Base-by-base conservation (phyloP, 2,329 filamentous ascomycete genomes). In the Penicillium sp. region DNA sequence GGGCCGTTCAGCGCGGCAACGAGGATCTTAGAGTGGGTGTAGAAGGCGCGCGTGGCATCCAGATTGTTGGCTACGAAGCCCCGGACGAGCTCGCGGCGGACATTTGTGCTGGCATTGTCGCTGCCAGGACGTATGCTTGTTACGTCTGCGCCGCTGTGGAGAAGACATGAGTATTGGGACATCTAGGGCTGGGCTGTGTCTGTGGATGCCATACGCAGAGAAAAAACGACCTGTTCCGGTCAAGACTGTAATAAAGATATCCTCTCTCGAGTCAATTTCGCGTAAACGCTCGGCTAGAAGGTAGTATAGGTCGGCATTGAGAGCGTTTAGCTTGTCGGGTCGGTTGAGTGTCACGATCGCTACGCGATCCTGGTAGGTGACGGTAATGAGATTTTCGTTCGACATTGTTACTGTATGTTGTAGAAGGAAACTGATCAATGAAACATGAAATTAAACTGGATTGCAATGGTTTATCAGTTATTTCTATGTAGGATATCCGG, bases 21-120 rank as follows among this genome's bases (percentile, higher is more conserved):
- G 25, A 97, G 89, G 76, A 97, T 89, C 79, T 97, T 97, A 67
- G 92, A 90, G 78, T 97, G 94, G 15, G 87, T 88, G 80, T 94
- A 93, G 80, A 97, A 96, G 67, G 91, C 88, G 68, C 91, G 88
- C 2, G 93, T 94, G 68, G 91, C 84, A 82, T 96, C 90, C 56
- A 97, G 84, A 81, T 97, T 97, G 81, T 89, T 89, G 65, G 88
- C 81, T 12, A 91, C 89, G 76, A 97, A 96, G 70, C 73, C 79
- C 51, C 83, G 81, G 36, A 96, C 83, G 78, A 86, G 87, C 65
- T 85, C 80, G n/a, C 78, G 78, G 61, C 81, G 80, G 17, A 69
- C 71, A 58, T 78, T 76, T 56, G 81, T 76, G 54, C 62, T 61
- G 15, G 71, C 67, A 21, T 75, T 71, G 5, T 74, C 71, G 19